phyloP scores from a whole-genome alignment of 257 asterid genomes.

The Solanum lycopersicoides region DNA sequence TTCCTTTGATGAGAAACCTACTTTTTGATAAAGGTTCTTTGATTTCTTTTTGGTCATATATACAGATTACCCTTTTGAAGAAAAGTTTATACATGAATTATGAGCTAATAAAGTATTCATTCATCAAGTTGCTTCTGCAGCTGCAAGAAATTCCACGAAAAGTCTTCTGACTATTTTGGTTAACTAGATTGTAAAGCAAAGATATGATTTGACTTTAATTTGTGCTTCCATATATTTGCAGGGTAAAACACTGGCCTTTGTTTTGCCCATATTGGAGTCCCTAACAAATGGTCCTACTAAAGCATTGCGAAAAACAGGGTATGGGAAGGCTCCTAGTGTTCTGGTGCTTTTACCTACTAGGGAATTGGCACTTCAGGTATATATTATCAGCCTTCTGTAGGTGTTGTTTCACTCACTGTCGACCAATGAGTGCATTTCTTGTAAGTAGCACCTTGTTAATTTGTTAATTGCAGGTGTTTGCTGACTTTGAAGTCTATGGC shows the following conservation, averaged over 20 bases:
- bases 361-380: conserved; percentile 91
- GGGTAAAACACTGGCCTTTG: conserved; percentile 97
- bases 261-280: conserved; percentile 90
- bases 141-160: not conserved
- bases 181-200: not conserved
- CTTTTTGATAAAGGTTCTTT: not conserved
- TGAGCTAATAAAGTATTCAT: not conserved
- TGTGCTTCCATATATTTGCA: conserved; percentile 2
- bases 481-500: conserved; percentile 80
- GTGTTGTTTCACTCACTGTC: not conserved
- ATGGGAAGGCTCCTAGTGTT: conserved; percentile 84
- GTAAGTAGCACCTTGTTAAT: not conserved
- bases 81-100: not conserved
- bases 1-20: not conserved
- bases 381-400: not conserved
- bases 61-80: not conserved
- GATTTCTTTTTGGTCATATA: not conserved
- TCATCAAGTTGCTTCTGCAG: not conserved
- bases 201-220: not conserved
- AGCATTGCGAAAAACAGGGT: conserved; percentile 57
- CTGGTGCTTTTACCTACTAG: conserved; percentile 92
- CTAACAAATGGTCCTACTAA: conserved; percentile 67
- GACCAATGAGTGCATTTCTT: not conserved
- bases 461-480: conserved; percentile 35
- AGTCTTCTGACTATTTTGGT: not conserved